Percentiles rank a stretch among this genome's conserved stretches.
phyloP scores from a whole-genome alignment of 2,329 filamentous ascomycete species.

The Cladosporium sp. region DNA sequence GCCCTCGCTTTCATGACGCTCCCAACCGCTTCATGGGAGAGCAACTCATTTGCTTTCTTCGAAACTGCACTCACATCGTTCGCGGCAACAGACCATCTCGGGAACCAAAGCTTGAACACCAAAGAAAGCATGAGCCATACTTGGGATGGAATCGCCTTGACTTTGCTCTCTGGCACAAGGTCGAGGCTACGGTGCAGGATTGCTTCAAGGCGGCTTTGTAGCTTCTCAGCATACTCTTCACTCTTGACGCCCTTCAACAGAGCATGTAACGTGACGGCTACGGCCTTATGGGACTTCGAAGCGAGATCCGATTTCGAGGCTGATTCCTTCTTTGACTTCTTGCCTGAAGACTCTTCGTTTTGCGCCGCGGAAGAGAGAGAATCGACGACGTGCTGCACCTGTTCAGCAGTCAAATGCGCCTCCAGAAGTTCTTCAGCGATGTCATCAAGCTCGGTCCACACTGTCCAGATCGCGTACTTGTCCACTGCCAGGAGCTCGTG shows the following conservation, averaged over 20 bases:
- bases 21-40: neutral
- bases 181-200: slow-evolving; percentile 12
- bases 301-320: neutral
- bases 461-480: neutral
- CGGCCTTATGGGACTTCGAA: neutral
- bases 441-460: slow-evolving; percentile 10
- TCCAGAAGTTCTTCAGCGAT: slow-evolving; percentile 3
- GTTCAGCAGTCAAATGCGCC: slow-evolving; percentile 5
- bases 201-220: slow-evolving; percentile 12
- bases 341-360: neutral
- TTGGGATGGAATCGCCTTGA: neutral
- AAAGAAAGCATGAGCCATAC: slow-evolving; percentile 4
- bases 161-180: slow-evolving; percentile 2
- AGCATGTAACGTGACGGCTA: neutral
- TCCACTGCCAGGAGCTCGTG: slow-evolving; percentile 18
- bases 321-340: neutral
- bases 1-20: slow-evolving; percentile 3
- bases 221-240: slow-evolving; percentile 12
- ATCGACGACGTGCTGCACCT: neutral
- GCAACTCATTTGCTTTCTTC: neutral
- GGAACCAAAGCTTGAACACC: slow-evolving; percentile 11
- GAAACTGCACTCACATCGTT: neutral
- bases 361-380: neutral
- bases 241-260: slow-evolving; percentile 12
- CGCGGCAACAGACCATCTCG: neutral